phyloP scores from a whole-genome alignment of 805 yeast species.

The Monosporozyma yasuniensis region DNA sequence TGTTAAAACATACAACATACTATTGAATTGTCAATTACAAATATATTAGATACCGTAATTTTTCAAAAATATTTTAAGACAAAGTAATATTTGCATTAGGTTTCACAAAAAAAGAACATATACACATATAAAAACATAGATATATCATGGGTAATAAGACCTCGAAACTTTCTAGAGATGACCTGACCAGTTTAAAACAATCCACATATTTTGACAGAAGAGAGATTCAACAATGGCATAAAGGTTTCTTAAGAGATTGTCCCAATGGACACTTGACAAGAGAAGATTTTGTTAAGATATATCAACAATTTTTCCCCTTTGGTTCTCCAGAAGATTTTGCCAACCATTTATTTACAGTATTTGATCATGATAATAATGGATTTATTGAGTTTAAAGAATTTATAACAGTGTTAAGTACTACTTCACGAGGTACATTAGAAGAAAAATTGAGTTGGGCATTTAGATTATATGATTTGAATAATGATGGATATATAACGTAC shows the following conservation, averaged over 20 bases:
- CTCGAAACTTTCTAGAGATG: conserved; percentile 86
- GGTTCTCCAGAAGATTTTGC: conserved; percentile 94
- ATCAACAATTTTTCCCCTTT: conserved; percentile 95
- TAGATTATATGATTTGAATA: conserved; percentile 74
- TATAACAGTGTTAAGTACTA: conserved; percentile 75
- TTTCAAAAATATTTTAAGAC: no score
- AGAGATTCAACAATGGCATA: conserved; percentile 97
- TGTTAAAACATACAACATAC: no score
- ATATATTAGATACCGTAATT: no score
- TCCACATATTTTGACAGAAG: conserved; percentile 88
- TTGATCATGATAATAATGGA: conserved; percentile 75
- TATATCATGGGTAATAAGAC: conserved; percentile 83
- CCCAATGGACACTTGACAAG: conserved; percentile 82
- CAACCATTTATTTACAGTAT: conserved; percentile 76
- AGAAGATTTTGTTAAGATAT: conserved; percentile 83
- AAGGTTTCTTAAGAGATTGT: conserved; percentile 89
- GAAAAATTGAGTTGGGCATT: conserved; percentile 89
- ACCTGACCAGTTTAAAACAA: conserved; percentile 67
- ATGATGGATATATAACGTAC: conserved; percentile 66
- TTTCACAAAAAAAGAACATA: background rate
- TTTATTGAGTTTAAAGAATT: conserved; percentile 87
- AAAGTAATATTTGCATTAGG: no score
- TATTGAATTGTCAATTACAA: no score
- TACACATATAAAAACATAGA: background rate
- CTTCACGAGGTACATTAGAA: conserved; percentile 75